Conservation (phyloP, 2,329 filamentous ascomycete genomes). For the Diaporthe sp. region DNA sequence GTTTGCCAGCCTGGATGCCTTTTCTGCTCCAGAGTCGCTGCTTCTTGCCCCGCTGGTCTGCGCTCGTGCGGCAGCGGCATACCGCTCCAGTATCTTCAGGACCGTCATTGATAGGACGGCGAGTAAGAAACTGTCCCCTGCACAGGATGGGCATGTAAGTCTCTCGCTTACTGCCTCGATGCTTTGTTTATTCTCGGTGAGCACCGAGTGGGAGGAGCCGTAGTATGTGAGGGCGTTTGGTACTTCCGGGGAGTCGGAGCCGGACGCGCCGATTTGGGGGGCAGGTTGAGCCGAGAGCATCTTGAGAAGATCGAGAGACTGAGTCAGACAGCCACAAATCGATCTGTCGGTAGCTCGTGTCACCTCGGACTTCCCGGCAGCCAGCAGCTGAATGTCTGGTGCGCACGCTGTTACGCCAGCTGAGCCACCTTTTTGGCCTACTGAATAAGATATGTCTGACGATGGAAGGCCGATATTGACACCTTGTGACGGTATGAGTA, state of each 20-base stretch:
- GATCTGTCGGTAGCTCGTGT: neutral
- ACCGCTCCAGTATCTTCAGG: constrained; percentile 2
- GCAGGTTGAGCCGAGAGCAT: neutral
- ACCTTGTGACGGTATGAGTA: neutral
- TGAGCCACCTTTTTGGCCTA: neutral
- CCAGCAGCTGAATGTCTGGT: neutral
- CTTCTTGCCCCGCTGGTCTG: neutral
- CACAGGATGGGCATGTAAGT: neutral
- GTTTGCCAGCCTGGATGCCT: neutral
- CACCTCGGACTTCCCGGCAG: neutral
- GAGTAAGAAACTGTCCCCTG: neutral
- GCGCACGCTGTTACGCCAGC: too few relatives aligned
- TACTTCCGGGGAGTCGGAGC: neutral
- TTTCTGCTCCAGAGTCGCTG: neutral
- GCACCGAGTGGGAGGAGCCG: neutral
- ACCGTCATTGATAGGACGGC: constrained; percentile 1
- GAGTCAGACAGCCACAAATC: neutral
- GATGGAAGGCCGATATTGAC: neutral
- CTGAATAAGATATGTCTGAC: neutral
- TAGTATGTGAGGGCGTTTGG: neutral
- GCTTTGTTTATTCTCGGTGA: neutral
- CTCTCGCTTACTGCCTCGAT: neutral
- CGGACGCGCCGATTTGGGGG: neutral
- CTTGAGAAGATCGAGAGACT: neutral
- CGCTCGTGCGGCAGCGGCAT: neutral